Percentiles rank a stretch among this genome's conserved stretches.
phyloP scores from a whole-genome alignment of 2,329 filamentous ascomycete genomes.

The Sporothrix inflata region DNA sequence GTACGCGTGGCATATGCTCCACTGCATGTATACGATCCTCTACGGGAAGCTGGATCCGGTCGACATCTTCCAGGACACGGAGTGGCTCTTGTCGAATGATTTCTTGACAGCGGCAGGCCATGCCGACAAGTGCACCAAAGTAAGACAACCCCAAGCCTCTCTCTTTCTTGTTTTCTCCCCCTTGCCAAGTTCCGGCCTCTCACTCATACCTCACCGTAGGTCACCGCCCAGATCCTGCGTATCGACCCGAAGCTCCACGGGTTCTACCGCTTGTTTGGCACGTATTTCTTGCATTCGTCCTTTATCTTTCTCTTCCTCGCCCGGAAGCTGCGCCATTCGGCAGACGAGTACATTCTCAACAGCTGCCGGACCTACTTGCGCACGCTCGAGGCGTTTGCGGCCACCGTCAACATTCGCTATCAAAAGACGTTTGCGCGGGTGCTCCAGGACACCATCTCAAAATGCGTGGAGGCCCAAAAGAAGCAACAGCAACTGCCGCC shows the following conservation, averaged over 20 bases:
- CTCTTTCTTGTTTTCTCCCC: too few relatives aligned
- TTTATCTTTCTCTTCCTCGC: conserved; percentile 12
- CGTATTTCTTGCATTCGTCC: conserved; percentile 14
- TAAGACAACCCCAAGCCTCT: not conserved
- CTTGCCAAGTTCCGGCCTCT: too few relatives aligned
- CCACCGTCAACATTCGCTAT: conserved; percentile 10
- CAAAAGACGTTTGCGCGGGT: conserved; percentile 22
- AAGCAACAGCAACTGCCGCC: not conserved
- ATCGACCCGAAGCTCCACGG: not conserved
- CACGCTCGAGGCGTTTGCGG: conserved; percentile 6
- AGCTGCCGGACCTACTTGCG: conserved; percentile 11
- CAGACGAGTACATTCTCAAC: conserved; percentile 16
- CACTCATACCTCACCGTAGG: not conserved
- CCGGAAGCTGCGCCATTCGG: conserved; percentile 15
- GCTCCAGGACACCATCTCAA: conserved; percentile 6
- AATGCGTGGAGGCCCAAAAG: not conserved
- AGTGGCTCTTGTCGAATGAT: conserved; percentile 3
- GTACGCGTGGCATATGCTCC: conserved; percentile 22
- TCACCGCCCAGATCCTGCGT: conserved; percentile 9
- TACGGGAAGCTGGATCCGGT: conserved; percentile 13
- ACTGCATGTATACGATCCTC: conserved; percentile 15
- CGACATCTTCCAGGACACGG: conserved; percentile 14
- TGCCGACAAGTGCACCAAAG: conserved; percentile 14
- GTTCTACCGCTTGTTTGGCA: conserved; percentile 16
- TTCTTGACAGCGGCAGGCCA: not conserved